These are phyloP conservation scores for Populus ilicifolia DNA, from an alignment of 345 rosid species.

Conservation along the genomic window DNA sequence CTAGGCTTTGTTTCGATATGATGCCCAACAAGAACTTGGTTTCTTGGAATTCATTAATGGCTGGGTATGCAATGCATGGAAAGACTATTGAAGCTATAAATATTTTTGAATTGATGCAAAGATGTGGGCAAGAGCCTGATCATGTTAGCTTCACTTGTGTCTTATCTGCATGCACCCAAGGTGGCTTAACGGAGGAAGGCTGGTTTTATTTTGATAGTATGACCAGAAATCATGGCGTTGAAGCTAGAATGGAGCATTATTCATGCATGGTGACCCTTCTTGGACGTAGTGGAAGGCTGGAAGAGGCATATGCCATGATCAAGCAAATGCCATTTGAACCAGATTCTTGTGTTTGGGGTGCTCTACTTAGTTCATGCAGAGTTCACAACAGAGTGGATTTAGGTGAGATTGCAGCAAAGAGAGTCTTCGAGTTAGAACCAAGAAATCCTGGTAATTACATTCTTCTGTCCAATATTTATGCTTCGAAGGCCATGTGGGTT, in stretches of 20 bases:
- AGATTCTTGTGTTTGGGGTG: slow-evolving; percentile 73
- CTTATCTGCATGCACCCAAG: slow-evolving; percentile 66
- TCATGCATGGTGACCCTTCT: slow-evolving; percentile 75
- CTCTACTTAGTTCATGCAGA: slow-evolving; percentile 78
- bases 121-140: slow-evolving; percentile 51
- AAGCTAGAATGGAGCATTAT: slow-evolving; percentile 63
- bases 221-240: slow-evolving; percentile 48
- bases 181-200: slow-evolving; percentile 55
- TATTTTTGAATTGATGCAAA: slow-evolving; percentile 49
- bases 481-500: slow-evolving; percentile 62
- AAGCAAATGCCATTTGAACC: slow-evolving; percentile 59
- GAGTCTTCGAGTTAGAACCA: slow-evolving; percentile 50
- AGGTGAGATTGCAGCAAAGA: slow-evolving; percentile 54
- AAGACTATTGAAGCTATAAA: slow-evolving; percentile 50
- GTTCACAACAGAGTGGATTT: slow-evolving; percentile 55
- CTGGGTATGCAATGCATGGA: slow-evolving; percentile 74
- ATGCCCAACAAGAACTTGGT: slow-evolving; percentile 57
- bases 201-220: slow-evolving; percentile 44
- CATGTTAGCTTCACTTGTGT: slow-evolving; percentile 53
- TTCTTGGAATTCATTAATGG: slow-evolving; percentile 71
- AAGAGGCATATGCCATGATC: slow-evolving; percentile 61
- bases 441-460: slow-evolving; percentile 57
- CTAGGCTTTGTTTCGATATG: slow-evolving; percentile 49
- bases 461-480: slow-evolving; percentile 62
- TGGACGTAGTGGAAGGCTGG: slow-evolving; percentile 63